A percentile compares a stretch with the other conserved stretches of the same genome.
These are phyloP conservation scores for Naematelia aurantialba DNA, from an alignment of 768 basidiomycete species.

Conservation along the genomic window DNA sequence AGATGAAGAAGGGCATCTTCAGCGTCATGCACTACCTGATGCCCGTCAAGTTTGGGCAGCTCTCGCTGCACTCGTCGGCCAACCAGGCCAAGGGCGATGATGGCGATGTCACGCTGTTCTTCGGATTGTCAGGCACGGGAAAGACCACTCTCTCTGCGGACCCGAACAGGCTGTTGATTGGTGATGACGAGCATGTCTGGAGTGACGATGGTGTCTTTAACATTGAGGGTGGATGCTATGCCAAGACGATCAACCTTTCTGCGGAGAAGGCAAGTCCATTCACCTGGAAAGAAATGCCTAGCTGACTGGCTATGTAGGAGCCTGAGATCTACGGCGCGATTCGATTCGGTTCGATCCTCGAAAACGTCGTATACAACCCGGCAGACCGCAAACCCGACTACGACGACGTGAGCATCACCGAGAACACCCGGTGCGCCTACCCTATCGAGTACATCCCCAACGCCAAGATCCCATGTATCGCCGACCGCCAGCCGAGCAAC, in stretches of 20 bases:
- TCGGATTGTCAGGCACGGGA: constrained; percentile 95
- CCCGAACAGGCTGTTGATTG: constrained; percentile 86
- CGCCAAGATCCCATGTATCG: constrained; percentile 86
- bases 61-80: constrained; percentile 95
- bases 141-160: constrained; percentile 99
- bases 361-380: constrained; percentile 97
- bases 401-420: constrained; percentile 92
- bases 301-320: constrained; percentile 59
- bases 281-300: too few species aligned
- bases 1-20: constrained; percentile 99
- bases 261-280: constrained; percentile 62
- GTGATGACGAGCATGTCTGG: constrained; percentile 99
- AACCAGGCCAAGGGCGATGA: constrained; percentile 77
- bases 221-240: constrained; percentile 99
- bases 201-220: constrained; percentile 98
- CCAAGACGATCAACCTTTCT: constrained; percentile 95
- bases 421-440: constrained; percentile 99
- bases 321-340: constrained; percentile 97
- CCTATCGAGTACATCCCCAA: constrained; percentile 97
- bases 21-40: constrained; percentile 99
- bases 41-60: constrained; percentile 96
- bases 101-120: constrained; percentile 95
- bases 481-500: constrained; percentile 78
- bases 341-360: constrained; percentile 90
- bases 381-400: constrained; percentile 79